These are phyloP conservation scores for Detonula confervacea DNA, from an alignment of 352 stramenopile genomes.

Conservation along the genomic window DNA sequence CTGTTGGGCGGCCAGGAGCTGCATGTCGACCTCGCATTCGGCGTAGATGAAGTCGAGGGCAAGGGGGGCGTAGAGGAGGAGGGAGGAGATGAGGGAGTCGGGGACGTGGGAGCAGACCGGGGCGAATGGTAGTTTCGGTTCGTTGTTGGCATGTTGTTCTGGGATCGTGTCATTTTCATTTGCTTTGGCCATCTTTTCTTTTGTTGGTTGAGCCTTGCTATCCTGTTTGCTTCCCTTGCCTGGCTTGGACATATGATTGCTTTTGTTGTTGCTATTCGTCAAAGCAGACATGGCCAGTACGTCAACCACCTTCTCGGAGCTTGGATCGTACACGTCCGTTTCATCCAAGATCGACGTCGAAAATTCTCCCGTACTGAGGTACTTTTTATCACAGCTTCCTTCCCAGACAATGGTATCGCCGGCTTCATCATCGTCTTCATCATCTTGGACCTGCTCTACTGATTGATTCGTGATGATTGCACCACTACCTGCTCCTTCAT, in stretches of 20 bases:
- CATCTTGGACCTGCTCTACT: too few species aligned
- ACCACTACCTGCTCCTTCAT: neutral
- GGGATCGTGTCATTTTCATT: neutral
- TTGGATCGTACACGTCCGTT: conserved; percentile 67
- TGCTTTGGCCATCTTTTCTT: neutral
- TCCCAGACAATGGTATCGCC: conserved; percentile 34
- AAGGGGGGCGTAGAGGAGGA: conserved; percentile 83
- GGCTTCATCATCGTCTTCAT: conserved; percentile 33
- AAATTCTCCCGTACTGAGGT: conserved; percentile 15
- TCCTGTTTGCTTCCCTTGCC: neutral
- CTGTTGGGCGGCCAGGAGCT: conserved; percentile 84
- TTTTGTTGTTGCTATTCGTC: neutral
- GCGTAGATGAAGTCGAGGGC: conserved; percentile 87
- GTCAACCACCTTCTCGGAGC: conserved; percentile 45
- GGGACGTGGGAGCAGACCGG: conserved; percentile 71
- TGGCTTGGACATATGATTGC: too few species aligned
- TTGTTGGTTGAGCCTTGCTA: neutral
- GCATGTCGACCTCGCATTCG: conserved; percentile 85
- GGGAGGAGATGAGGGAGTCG: conserved; percentile 59
- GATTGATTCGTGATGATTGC: neutral
- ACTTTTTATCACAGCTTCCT: neutral
- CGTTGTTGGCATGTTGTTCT: conserved; percentile 1
- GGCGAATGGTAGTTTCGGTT: conserved; percentile 41
- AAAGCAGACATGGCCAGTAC: conserved; percentile 23
- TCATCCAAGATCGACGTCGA: conserved; percentile 52